A percentile compares a stretch with the other conserved stretches of the same genome.
Evolutionary conservation across 768 basidiomycete genomes (phyloP).

Genomic region (Mycena sanguinolenta): DNA sequence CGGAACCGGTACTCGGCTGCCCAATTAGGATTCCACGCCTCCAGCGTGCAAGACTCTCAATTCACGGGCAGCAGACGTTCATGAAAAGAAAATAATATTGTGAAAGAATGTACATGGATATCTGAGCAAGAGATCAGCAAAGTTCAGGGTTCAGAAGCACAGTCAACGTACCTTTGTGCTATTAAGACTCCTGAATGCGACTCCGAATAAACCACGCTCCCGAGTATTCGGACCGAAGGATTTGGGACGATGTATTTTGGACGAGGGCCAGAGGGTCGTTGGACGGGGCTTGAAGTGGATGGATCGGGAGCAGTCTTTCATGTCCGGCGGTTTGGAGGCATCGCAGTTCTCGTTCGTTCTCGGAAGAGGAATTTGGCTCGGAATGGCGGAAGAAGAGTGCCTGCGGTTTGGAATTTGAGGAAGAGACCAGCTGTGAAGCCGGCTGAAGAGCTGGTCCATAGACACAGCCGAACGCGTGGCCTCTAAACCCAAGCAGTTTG

Average conservation of each 20-base stretch:
- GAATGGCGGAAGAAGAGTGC: too few relatives aligned
- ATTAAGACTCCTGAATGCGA: neutral
- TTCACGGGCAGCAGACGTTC: neutral
- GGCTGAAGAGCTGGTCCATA: too few relatives aligned
- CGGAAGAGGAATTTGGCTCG: too few relatives aligned
- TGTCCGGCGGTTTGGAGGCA: too few relatives aligned
- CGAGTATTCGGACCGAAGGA: too few relatives aligned
- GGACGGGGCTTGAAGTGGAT: neutral
- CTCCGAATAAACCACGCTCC: neutral
- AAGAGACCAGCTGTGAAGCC: too few relatives aligned
- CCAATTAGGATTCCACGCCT: neutral
- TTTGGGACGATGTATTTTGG: too few relatives aligned
- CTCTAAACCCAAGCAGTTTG: too few relatives aligned
- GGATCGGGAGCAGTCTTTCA: neutral
- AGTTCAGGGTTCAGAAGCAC: neutral
- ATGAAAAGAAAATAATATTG: neutral
- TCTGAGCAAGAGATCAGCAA: neutral
- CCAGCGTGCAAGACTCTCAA: neutral
- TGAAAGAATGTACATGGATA: neutral
- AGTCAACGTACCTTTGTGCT: conserved; percentile 6
- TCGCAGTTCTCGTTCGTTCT: too few relatives aligned
- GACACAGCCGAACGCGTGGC: too few relatives aligned
- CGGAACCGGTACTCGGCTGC: neutral
- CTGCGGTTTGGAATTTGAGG: too few relatives aligned
- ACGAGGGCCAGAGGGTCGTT: too few relatives aligned